Evolutionary conservation across 2,329 filamentous ascomycete genomes (phyloP).

Genomic region (Didymellaceae sp.): DNA sequence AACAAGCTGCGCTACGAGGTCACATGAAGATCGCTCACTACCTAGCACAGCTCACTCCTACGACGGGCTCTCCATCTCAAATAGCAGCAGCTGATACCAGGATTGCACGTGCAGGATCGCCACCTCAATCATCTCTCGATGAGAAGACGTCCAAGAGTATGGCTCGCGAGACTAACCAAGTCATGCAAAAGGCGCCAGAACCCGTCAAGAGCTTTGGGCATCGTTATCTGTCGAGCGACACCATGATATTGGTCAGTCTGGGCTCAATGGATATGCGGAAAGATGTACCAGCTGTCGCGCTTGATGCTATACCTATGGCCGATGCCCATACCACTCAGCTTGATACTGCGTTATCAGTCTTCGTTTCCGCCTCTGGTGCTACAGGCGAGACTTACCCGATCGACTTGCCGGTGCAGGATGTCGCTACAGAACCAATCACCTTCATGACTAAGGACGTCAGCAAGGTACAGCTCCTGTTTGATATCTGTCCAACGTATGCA

Average conservation of each 20-base stretch:
- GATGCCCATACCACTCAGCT: slow-evolving; percentile 92
- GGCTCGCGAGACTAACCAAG: slow-evolving; percentile 46
- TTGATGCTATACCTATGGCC: slow-evolving; percentile 85
- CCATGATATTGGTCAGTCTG: slow-evolving; percentile 88
- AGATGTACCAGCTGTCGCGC: slow-evolving; percentile 76
- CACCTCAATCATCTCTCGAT: slow-evolving; percentile 65
- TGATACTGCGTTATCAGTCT: slow-evolving; percentile 90
- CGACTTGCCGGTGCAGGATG: slow-evolving; percentile 90
- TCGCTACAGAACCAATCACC: slow-evolving; percentile 89
- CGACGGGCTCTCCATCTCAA: slow-evolving; percentile 34
- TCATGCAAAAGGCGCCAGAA: slow-evolving; percentile 64
- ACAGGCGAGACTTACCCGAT: slow-evolving; percentile 86
- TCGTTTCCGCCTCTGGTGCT: slow-evolving; percentile 85
- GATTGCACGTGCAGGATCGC: slow-evolving; percentile 48
- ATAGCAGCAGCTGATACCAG: slow-evolving; percentile 36
- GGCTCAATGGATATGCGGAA: slow-evolving; percentile 95
- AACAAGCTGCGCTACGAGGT: slow-evolving; percentile 89
- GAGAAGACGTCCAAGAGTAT: slow-evolving; percentile 51
- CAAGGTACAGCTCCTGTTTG: slow-evolving; percentile 89
- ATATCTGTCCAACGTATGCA: slow-evolving; percentile 94
- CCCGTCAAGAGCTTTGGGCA: slow-evolving; percentile 96
- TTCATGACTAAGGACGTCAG: slow-evolving; percentile 80
- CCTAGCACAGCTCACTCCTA: slow-evolving; percentile 65
- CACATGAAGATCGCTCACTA: slow-evolving; percentile 80
- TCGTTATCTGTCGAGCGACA: slow-evolving; percentile 87